Base-by-base conservation (phyloP, 768 basidiomycete genomes). In the Tricholoma sp. region DNA sequence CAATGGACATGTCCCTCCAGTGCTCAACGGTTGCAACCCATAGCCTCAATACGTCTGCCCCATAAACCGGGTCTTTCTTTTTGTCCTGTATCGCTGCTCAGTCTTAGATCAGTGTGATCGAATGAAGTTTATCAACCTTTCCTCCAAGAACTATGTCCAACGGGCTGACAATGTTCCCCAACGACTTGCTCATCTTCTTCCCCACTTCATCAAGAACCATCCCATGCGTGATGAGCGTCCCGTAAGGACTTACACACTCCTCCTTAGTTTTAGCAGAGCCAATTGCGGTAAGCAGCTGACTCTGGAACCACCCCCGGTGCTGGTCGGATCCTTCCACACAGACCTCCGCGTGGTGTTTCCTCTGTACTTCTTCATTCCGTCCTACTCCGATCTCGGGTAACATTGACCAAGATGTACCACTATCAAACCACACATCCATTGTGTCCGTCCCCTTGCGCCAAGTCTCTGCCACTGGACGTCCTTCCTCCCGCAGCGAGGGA, bases 371-470 rank as follows among this genome's bases (percentile, higher is more conserved):
- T 20, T 66, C 61, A 11, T 68, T 72, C 32, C 39, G 47, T 42
- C 52, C 58, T 15, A 73, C 70, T 17, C 69, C 76, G 50, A 76
- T 72, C 36, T 73, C 72, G 6, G 64, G 60, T 15, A 96, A 72
- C 76, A 91, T 80, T 1, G 91, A 86, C 96, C 96, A 99, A 3
- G 94, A 91, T 2, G 90, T 86, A 4, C 96, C 96, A 63, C 92
- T 95, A 71, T 99, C 96, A 62, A 98, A 98, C 96, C 96, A 99
- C 13, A 99, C 96, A 68, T 99, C 96, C 86, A 98, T 94, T 2
- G 96, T 99, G 67, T 99, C 96, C 2, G 82, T 86, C 8, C 94
- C 89, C 68, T 93, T 94, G 48, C 74, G 71, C 84, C 88, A 94
- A 1, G 70, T 70, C 53, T 77, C 71, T 1, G 74, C 75, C 1